Conservation (phyloP, 495 filamentous ascomycete genomes). For the Aspergillus nanangensis region DNA sequence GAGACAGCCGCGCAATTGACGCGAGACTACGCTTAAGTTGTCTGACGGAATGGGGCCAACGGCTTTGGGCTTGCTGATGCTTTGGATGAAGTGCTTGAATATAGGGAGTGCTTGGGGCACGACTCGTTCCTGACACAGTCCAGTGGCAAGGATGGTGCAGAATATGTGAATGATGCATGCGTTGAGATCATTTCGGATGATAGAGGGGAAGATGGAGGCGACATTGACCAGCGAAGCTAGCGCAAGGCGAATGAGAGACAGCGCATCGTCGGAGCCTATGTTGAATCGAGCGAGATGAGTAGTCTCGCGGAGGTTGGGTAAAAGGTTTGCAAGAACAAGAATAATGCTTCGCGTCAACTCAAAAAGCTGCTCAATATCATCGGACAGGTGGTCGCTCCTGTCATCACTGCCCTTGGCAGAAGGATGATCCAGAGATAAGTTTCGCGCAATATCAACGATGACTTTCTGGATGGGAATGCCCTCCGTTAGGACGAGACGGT, state of each 20-base stretch:
- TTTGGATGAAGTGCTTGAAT: constrained; percentile 82
- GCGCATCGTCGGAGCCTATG: constrained; percentile 68
- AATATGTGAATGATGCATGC: constrained; percentile 97
- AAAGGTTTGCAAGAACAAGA: constrained; percentile 76
- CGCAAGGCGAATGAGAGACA: constrained; percentile 71
- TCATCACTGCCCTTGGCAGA: constrained; percentile 69
- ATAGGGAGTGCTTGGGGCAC: constrained; percentile 89
- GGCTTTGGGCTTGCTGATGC: constrained; percentile 50
- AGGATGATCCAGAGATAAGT: constrained; percentile 84
- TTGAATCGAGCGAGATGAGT: constrained; percentile 62
- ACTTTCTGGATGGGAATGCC: constrained; percentile 83
- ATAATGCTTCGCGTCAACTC: constrained; percentile 95
- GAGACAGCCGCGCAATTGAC: constrained; percentile 67
- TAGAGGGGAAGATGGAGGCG: constrained; percentile 87
- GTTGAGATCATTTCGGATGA: constrained; percentile 95
- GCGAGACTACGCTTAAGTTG: constrained; percentile 34
- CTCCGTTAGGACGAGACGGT: constrained; percentile 89
- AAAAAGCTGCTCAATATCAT: constrained; percentile 97
- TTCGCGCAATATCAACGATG: constrained; percentile 88
- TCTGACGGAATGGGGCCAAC: constrained; percentile 25
- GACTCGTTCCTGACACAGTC: constrained; percentile 78
- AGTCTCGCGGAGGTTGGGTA: constrained; percentile 80
- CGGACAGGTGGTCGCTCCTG: constrained; percentile 72
- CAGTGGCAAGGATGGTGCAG: constrained; percentile 82
- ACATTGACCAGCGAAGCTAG: constrained; percentile 88